Conservation (phyloP, 305 asterid species). For the Rubia peregrina region DNA sequence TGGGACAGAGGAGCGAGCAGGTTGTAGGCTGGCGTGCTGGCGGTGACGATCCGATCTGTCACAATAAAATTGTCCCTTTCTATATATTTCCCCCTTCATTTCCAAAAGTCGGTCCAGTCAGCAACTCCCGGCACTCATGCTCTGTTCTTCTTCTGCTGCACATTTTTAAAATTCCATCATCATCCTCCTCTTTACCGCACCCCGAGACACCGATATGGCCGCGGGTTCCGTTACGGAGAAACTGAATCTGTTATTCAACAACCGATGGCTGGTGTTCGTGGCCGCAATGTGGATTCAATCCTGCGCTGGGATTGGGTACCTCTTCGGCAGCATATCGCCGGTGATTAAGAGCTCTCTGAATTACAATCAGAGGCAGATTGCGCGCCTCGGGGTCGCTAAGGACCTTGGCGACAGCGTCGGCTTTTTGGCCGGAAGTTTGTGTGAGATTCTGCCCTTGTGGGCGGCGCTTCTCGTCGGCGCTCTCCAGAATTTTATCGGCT, state of each 20-base stretch:
- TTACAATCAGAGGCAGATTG: slow-evolving; percentile 37
- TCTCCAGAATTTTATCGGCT: slow-evolving; percentile 36
- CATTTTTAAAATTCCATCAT: neutral
- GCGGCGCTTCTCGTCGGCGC: slow-evolving; percentile 47
- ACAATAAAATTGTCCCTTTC: neutral
- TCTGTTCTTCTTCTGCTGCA: slow-evolving; percentile 1
- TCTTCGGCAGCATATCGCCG: slow-evolving; percentile 45
- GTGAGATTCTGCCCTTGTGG: slow-evolving; percentile 46
- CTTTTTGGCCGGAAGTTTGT: slow-evolving; percentile 43
- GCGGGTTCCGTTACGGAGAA: slow-evolving; percentile 21
- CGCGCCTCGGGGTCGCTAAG: slow-evolving; percentile 45
- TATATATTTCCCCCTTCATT: neutral
- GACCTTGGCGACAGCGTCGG: slow-evolving; percentile 52
- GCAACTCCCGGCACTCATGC: neutral
- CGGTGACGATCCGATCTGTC: neutral
- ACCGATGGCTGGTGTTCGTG: slow-evolving; percentile 49
- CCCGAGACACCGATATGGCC: neutral
- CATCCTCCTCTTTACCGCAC: neutral
- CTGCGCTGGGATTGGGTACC: slow-evolving; percentile 45
- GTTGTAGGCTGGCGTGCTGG: neutral
- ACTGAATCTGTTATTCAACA: slow-evolving; percentile 24
- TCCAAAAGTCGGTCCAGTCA: neutral
- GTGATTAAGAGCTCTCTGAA: slow-evolving; percentile 31
- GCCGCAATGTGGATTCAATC: slow-evolving; percentile 54
- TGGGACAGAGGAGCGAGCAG: neutral